Base-by-base conservation (phyloP, 305 asterid species). In the Fraxinus velutina region DNA sequence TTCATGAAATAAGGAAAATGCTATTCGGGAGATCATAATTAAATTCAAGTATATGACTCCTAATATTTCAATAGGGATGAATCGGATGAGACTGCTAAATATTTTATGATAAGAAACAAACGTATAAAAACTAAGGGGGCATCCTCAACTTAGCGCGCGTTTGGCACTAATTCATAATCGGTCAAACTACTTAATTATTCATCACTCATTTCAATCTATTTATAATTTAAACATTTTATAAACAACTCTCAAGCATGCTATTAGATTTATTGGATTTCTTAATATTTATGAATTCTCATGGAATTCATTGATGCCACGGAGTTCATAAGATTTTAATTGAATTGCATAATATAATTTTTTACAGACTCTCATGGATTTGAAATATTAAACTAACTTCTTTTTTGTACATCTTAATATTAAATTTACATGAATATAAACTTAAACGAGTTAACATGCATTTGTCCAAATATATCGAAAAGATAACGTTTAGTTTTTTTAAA, bases 1-100 rank as follows among this genome's bases (percentile, higher is more conserved):
- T 3, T 36, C 50, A 57, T 19, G 22, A 52, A 52, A 32, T 30
- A 76, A 50, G 37, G 32, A 57, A 76, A 47, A 66, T 33, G 44
- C 13, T 22, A 29, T 66, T 27, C 13, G 12, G 10, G 36, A 5
- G 36, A 24, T 47, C 34, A 57, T 39, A 57, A 64, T 32, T 13
- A 62, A 74, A 17, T 39, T 50, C 27, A 73, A 71, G 79, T 57
- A 47, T 21, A 60, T n/a, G 50, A 71, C 24, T 74, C 76, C 62
- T 66, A 33, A 52, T 79, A 10, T 66, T 73, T 27, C 77, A 76
- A 6, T 66, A n/a, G 7, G 1, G 36, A 66, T 66, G 73, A 64
- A 21, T 64, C 73, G 10, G n/a, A 64, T 9, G n/a, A 64, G 2
- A 24, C 15, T 10, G n/a, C 33, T 22, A 21, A 57, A 36, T 19